These are phyloP conservation scores for Apophysomyces sp. DNA, from an alignment of 371 early-diverging fungal species.

Conservation along the genomic window DNA sequence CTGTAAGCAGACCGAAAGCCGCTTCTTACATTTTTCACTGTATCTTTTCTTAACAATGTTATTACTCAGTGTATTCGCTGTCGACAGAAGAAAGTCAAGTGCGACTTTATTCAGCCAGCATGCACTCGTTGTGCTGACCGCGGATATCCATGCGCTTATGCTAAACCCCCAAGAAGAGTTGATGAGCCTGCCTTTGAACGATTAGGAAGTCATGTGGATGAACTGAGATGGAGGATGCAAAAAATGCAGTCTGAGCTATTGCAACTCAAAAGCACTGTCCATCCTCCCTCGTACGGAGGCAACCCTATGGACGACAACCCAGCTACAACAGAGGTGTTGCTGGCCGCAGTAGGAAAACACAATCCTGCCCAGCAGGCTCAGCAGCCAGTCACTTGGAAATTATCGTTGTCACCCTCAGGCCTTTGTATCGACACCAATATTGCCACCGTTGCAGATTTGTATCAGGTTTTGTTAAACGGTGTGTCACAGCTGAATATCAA, in stretches of 20 bases:
- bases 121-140: constrained; percentile 50
- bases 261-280: constrained; percentile 36
- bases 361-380: constrained; percentile 6
- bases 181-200: constrained; percentile 52
- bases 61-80: constrained; percentile 38
- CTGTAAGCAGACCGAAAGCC: constrained; percentile 11
- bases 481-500: background rate
- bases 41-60: background rate
- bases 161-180: constrained; percentile 44
- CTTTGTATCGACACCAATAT: constrained; percentile 50
- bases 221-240: constrained; percentile 36
- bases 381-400: constrained; percentile 44
- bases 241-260: constrained; percentile 38
- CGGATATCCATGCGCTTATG: constrained; percentile 42
- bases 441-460: constrained; percentile 45
- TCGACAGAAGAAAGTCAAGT: constrained; percentile 58
- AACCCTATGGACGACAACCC: background rate
- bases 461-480: constrained; percentile 26
- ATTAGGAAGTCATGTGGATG: constrained; percentile 39
- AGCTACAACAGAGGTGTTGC: background rate
- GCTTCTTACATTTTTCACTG: background rate
- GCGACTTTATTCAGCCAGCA: constrained; percentile 55
- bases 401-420: constrained; percentile 50
- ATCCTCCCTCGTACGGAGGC: constrained; percentile 24
- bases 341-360: background rate